Evolutionary conservation across 306 rosid genomes (phyloP).

Genomic region (Quercus mongolica): DNA sequence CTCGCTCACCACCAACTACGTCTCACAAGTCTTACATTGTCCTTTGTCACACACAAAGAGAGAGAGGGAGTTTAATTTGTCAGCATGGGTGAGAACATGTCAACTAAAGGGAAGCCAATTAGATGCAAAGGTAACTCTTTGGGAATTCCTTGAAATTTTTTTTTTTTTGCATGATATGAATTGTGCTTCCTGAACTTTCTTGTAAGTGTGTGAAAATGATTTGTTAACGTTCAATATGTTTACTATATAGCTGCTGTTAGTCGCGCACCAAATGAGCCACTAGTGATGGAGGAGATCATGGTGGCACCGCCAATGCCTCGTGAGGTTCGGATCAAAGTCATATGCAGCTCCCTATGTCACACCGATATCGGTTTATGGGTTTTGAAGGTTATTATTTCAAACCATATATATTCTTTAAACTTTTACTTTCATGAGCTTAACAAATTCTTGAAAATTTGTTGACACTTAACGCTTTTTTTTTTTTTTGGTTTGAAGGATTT

Average conservation of each 20-base stretch:
- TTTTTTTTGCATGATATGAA: not conserved
- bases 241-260: constrained; percentile 57
- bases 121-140: constrained; percentile 56
- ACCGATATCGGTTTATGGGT: constrained; percentile 72
- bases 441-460: not conserved
- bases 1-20: not conserved
- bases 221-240: not conserved
- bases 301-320: constrained; percentile 81
- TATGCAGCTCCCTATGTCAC: constrained; percentile 72
- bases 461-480: not conserved
- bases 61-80: not conserved
- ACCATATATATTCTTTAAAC: not conserved
- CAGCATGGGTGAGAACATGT: constrained; percentile 37
- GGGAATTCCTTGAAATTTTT: not conserved
- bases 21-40: not conserved
- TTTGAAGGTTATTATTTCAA: constrained; percentile 42
- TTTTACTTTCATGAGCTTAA: not conserved
- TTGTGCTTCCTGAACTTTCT: not conserved
- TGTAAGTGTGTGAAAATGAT: not conserved
- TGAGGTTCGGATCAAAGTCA: constrained; percentile 65
- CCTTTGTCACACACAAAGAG: not conserved
- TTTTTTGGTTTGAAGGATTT: constrained; percentile 37
- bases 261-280: constrained; percentile 58
- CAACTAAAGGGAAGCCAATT: constrained; percentile 47
- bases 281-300: constrained; percentile 58